Percentiles rank a stretch among this genome's conserved stretches.
These are phyloP conservation scores for Euryodendron excelsum DNA, from an alignment of 148 eudicot species.

Conservation along the genomic window DNA sequence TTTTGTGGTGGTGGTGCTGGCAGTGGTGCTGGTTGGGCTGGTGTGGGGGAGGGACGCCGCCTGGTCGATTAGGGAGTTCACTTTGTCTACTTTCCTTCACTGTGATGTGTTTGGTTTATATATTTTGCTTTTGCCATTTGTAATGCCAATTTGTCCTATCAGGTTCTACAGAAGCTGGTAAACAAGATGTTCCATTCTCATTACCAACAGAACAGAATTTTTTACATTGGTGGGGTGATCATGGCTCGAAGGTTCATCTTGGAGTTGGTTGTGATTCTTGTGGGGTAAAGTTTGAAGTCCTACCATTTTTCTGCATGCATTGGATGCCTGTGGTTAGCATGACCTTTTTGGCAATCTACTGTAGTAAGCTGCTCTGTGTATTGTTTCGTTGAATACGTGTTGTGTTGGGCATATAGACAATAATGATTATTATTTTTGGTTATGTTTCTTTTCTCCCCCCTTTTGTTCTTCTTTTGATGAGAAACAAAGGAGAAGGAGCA, in stretches of 20 bases:
- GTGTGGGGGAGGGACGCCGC: too few relatives aligned
- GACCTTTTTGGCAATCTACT: background rate
- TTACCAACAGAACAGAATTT: constrained; percentile 32
- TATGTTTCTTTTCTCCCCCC: background rate
- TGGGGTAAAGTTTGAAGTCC: constrained; percentile 48
- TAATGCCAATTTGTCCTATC: constrained; percentile 17
- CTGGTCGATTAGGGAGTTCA: background rate
- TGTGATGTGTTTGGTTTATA: background rate
- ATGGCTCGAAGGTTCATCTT: constrained; percentile 42
- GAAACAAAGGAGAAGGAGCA: background rate
- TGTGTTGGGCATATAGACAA: background rate
- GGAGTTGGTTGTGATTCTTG: constrained; percentile 76
- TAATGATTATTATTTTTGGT: background rate
- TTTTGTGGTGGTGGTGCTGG: background rate
- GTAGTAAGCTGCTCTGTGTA: background rate
- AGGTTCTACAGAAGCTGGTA: constrained; percentile 35
- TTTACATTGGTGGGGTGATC: constrained; percentile 38
- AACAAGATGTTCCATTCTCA: too few relatives aligned
- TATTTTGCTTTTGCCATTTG: background rate
- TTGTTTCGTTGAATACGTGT: background rate
- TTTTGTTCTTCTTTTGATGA: background rate
- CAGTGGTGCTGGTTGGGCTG: too few relatives aligned
- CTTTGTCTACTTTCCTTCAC: background rate
- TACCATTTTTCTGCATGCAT: background rate
- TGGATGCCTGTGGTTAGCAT: background rate